Evolutionary conservation across 2,329 filamentous ascomycete species (phyloP), one percentile per base, ranked within the genome.

Genomic region (Meredithiella fracta): DNA sequence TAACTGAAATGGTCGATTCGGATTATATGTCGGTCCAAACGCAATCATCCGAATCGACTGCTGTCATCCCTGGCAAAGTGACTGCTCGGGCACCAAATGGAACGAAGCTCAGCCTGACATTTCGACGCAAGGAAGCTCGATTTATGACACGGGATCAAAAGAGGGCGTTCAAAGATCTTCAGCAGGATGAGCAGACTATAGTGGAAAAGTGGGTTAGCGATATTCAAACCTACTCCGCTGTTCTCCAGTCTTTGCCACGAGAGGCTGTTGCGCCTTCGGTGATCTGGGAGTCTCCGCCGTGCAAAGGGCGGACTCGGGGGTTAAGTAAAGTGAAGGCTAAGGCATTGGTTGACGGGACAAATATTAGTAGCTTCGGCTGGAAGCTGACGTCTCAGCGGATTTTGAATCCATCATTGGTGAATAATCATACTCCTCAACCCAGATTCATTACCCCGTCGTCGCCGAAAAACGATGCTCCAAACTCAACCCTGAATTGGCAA

Each of bases 21-120:
- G 50, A 50, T 47, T 54, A 49, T 25, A 17, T 54, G 56, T 54
- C 51, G 25, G 20, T 37, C 8, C 40, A 15, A 17, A 23, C 50
- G 42, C 15, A 50, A 23, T 53, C 50, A 14, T 57, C 55, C 2
- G 26, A 53, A 42, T 47, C 37, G 9, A 15, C 34, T 34, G 29
- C 11, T 9, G 15, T 42, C 31, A 44, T 58, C 15, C 42, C 56
- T 1, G n/a, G 34, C 15, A 38, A 51, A 17, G 15, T 44, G 14
- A 51, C 34, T 9, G n/a, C 53, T 29, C n/a, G 38, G 15, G 34
- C 47, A 29, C 47, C 51, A 14, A 26, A 44, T 11, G 44, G 34
- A 11, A 20, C 53, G 29, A 54, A 54, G 47, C 38, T 58, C 17
- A 54, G 38, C 42, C 40, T 58, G 47, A 54, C 17, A 1, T 58